Base-by-base conservation (phyloP, 768 basidiomycete genomes). In the Auricularia cornea region DNA sequence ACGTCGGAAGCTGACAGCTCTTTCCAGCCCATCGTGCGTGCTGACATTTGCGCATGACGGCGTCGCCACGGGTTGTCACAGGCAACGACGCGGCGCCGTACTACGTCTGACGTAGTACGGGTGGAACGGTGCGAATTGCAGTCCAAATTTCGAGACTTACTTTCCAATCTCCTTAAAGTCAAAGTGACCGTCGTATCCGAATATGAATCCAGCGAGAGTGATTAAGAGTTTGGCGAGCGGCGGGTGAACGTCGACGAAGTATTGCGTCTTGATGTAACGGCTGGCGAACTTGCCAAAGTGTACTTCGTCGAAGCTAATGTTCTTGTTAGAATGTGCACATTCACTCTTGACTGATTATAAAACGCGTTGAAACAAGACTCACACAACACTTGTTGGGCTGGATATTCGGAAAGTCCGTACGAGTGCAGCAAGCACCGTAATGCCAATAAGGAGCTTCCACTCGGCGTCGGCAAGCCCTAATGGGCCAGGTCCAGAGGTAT, bases 151-250 rank as follows among this genome's bases (percentile, higher is more conserved):
- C n/a, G 38, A 60, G 1, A 66, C 69, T 80, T 71, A 95, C 94
- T 94, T 95, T 80, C 86, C 94, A 67, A 98, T 98, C 60, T 98
- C 95, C 72, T 96, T 92, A 74, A 98, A 99, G 73, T 98, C 96
- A 73, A 98, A 98, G 30, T 89, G 79, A 0, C 97, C 97, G 67
- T 96, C 82, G 68, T 90, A 99, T 23, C 97, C 92, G 52, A 83
- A 89, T 16, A 97, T 61, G 69, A 88, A 95, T 1, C 84, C 95
- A 8, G 92, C 90, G 38, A 98, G 81, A 0, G 96, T 98, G 68
- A 99, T 94, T 60, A 99, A 79, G 30, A 99, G 81, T 70, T 98
- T 99, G 6, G 97, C 97, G 20, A 99, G 80, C 3, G 97, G 97
- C 1, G 97, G 97, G 71, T 99, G 97, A 2, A 99, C 96, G 73